Conservation (phyloP, 2,329 filamentous ascomycete genomes). For the Didymella lethalis region DNA sequence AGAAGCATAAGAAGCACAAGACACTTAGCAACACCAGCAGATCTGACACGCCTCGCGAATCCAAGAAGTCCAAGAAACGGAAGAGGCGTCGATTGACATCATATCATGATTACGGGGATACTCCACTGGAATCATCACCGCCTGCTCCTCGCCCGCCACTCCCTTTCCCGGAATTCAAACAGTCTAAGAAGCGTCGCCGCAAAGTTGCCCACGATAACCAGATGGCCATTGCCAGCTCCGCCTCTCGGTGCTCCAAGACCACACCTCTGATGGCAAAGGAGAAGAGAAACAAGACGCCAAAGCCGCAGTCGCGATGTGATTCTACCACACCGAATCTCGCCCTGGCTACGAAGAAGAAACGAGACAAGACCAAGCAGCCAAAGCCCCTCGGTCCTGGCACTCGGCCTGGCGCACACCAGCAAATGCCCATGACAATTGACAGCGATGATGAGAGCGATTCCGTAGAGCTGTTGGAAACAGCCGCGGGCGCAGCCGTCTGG, state of each 20-base stretch:
- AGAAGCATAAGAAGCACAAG: no score
- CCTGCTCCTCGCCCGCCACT: no score
- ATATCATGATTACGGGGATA: no score
- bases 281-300: constrained; percentile 1
- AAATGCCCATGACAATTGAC: constrained; percentile 24
- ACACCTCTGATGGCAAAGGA: background rate
- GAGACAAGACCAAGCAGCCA: background rate
- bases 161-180: background rate
- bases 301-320: background rate
- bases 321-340: no score
- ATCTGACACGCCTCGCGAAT: no score
- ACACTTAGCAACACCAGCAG: background rate
- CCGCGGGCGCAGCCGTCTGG: background rate
- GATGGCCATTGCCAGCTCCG: background rate
- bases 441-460: constrained; percentile 5
- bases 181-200: background rate
- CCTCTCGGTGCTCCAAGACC: constrained; percentile 1
- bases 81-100: no score
- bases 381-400: background rate
- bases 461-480: background rate
- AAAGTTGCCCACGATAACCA: background rate
- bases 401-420: constrained; percentile 8
- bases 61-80: no score
- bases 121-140: no score
- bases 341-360: background rate